phyloP scores from a whole-genome alignment of 2,329 filamentous ascomycete species.

The Cladosporium cucumerinum region DNA sequence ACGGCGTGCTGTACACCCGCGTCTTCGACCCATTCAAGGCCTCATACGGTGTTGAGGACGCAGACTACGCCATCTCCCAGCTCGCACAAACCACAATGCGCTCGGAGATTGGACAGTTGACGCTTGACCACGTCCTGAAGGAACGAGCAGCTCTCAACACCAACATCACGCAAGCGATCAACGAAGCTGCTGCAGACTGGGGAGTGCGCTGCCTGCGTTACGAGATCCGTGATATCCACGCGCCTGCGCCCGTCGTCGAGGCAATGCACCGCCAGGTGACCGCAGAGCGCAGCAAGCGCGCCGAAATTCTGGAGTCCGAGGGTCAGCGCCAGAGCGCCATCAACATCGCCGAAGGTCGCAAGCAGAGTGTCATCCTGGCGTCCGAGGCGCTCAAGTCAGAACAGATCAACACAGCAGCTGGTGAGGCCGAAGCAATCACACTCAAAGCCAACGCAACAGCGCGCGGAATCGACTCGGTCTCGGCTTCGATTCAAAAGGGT shows the following conservation, averaged over 20 bases:
- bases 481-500: slow-evolving; percentile 66
- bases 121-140: slow-evolving; percentile 95
- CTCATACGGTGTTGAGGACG: slow-evolving; percentile 96
- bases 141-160: slow-evolving; percentile 94
- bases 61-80: slow-evolving; percentile 97
- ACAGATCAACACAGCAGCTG: slow-evolving; percentile 86
- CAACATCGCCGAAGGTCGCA: slow-evolving; percentile 96
- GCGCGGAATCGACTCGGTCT: slow-evolving; percentile 81
- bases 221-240: slow-evolving; percentile 97
- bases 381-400: slow-evolving; percentile 88
- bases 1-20: slow-evolving; percentile 91
- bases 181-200: slow-evolving; percentile 95
- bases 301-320: slow-evolving; percentile 95
- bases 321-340: slow-evolving; percentile 96
- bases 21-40: slow-evolving; percentile 99
- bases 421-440: slow-evolving; percentile 90
- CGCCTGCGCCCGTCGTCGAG: slow-evolving; percentile 85
- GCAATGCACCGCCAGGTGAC: slow-evolving; percentile 99
- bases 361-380: slow-evolving; percentile 93
- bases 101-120: slow-evolving; percentile 93
- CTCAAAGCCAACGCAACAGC: slow-evolving; percentile 85
- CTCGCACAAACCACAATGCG: slow-evolving; percentile 99
- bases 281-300: slow-evolving; percentile 92
- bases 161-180: slow-evolving; percentile 98
- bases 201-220: slow-evolving; percentile 94